Evolutionary conservation across 202 grass and related monocot species (phyloP).

Genomic region (Setaria viridis): DNA sequence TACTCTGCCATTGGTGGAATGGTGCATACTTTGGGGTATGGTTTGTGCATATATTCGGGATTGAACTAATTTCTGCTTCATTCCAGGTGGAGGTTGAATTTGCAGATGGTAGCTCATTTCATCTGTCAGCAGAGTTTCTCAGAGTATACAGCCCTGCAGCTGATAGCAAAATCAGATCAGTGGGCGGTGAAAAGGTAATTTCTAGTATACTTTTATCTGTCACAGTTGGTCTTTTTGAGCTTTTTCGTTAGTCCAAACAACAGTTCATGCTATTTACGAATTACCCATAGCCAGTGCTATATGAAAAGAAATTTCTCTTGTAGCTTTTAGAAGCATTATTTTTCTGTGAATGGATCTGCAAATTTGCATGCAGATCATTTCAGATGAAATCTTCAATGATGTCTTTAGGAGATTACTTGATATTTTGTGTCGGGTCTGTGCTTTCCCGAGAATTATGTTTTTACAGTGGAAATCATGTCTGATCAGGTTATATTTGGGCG

Average conservation of each 20-base stretch:
- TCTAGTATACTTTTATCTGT: not conserved
- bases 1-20: not conserved
- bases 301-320: not conserved
- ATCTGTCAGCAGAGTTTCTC: slow-evolving; percentile 87
- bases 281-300: not conserved
- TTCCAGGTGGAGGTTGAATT: slow-evolving; percentile 81
- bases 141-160: slow-evolving; percentile 87
- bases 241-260: not conserved
- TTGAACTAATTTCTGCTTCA: slow-evolving; percentile 14
- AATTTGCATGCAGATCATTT: not conserved
- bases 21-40: not conserved
- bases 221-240: not conserved
- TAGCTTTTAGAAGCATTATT: no score
- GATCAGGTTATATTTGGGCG: slow-evolving; percentile 87
- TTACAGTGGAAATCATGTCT: slow-evolving; percentile 22
- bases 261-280: not conserved
- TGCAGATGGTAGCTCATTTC: slow-evolving; percentile 70
- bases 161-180: slow-evolving; percentile 94
- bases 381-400: not conserved
- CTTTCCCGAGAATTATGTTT: not conserved
- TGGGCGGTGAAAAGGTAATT: slow-evolving; percentile 86
- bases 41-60: slow-evolving; percentile 7
- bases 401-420: not conserved
- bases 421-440: not conserved
- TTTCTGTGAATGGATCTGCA: slow-evolving; percentile 1